Percentiles rank a stretch among this genome's conserved stretches.
Evolutionary conservation across 2,329 filamentous ascomycete species (phyloP).

Genomic region (Lachnellula occidentalis): DNA sequence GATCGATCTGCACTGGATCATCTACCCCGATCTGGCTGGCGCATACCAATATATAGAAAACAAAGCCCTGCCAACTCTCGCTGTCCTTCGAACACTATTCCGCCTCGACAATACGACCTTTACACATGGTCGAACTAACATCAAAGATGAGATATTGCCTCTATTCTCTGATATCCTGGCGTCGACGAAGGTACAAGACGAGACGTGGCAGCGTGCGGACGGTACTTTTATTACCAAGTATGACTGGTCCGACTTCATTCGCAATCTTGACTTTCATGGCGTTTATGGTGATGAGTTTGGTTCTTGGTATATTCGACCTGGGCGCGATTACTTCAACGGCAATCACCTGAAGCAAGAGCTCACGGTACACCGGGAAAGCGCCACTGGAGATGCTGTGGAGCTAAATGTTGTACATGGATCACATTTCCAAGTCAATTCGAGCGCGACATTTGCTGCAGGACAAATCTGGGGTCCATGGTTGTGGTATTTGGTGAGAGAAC

Average conservation of each 20-base stretch:
- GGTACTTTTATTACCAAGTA: constrained; percentile 40
- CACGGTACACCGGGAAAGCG: constrained; percentile 45
- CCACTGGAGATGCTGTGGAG: constrained; percentile 45
- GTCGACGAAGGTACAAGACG: constrained; percentile 46
- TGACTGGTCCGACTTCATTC: constrained; percentile 37
- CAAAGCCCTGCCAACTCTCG: constrained; percentile 40
- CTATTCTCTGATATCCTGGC: constrained; percentile 37
- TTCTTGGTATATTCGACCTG: constrained; percentile 46
- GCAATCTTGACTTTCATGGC: constrained; percentile 41
- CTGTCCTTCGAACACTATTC: constrained; percentile 46
- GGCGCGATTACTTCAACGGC: constrained; percentile 48
- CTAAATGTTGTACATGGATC: constrained; percentile 51
- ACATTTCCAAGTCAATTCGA: constrained; percentile 37
- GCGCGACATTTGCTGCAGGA: constrained; percentile 34
- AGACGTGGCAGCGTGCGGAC: constrained; percentile 45
- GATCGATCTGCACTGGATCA: constrained; percentile 48
- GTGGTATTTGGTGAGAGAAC: constrained; percentile 33
- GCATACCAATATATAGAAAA: constrained; percentile 53
- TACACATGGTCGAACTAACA: constrained; percentile 39
- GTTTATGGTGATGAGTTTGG: constrained; percentile 45
- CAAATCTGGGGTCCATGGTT: constrained; percentile 42
- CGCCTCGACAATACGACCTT: constrained; percentile 45
- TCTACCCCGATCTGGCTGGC: constrained; percentile 42
- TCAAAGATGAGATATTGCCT: constrained; percentile 42
- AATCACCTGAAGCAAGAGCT: constrained; percentile 49